Evolutionary conservation across 2,329 filamentous ascomycete species (phyloP).

Genomic region (Exophiala spinifera): DNA sequence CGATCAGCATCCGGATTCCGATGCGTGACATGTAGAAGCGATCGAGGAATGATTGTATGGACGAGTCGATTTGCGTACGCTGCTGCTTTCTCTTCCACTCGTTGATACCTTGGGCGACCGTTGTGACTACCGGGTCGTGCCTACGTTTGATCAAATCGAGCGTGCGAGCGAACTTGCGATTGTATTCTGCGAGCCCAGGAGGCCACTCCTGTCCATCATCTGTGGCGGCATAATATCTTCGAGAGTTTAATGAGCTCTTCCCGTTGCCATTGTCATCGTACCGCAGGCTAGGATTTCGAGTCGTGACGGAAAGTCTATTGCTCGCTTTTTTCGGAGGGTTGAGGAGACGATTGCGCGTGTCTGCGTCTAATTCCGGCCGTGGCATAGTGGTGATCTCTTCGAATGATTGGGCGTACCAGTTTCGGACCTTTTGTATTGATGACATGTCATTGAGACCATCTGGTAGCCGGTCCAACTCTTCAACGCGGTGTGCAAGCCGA

Average conservation of each 20-base stretch:
- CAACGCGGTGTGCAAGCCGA: conserved; percentile 89
- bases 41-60: conserved; percentile 95
- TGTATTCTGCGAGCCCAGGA: conserved; percentile 90
- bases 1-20: conserved; percentile 97
- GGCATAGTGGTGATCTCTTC: conserved; percentile 94
- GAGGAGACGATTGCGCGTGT: conserved; percentile 76
- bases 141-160: conserved; percentile 91
- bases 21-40: conserved; percentile 99
- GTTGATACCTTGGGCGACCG: conserved; percentile 93
- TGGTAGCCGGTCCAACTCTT: conserved; percentile 86
- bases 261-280: conserved; percentile 60
- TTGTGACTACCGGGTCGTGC: conserved; percentile 96
- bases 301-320: conserved; percentile 74
- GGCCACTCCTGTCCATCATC: conserved; percentile 90
- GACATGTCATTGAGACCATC: conserved; percentile 98
- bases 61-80: conserved; percentile 93
- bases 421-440: conserved; percentile 88
- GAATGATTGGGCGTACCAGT: conserved; percentile 99
- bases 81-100: conserved; percentile 97
- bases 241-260: conserved; percentile 51
- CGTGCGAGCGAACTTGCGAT: conserved; percentile 82
- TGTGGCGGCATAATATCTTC: conserved; percentile 86
- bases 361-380: conserved; percentile 70
- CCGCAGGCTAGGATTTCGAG: conserved; percentile 82
- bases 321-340: conserved; percentile 49